Conservation (phyloP, 768 basidiomycete genomes). For the Gymnopilus junonius region DNA sequence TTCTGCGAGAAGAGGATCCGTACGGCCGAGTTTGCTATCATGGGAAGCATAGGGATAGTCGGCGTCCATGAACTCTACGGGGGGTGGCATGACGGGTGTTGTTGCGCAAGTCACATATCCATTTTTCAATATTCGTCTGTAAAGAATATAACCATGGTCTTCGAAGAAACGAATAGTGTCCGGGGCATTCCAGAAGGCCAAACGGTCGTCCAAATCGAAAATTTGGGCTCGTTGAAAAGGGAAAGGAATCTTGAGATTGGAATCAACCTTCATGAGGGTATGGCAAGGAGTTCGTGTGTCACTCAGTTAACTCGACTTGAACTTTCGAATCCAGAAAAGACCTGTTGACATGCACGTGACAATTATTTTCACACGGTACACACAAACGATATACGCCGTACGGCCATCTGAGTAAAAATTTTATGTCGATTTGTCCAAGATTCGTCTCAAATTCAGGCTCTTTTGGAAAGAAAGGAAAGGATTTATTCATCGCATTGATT, state of each 20-base stretch:
- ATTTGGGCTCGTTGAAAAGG: background rate
- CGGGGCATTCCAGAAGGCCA: constrained; percentile 5
- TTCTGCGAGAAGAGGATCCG: background rate
- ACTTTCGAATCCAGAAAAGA: too few relatives aligned
- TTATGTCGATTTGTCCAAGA: too few relatives aligned
- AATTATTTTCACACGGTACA: too few relatives aligned
- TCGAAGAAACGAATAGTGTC: background rate
- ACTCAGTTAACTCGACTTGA: too few relatives aligned
- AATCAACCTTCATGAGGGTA: too few relatives aligned
- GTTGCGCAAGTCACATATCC: background rate
- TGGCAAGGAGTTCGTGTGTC: too few relatives aligned
- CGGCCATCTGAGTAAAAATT: too few relatives aligned
- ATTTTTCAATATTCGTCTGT: background rate
- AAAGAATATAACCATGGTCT: background rate
- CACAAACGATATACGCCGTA: too few relatives aligned
- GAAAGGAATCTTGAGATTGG: background rate
- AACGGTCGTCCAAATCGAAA: background rate
- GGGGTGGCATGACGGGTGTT: background rate
- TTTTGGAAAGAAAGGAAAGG: too few relatives aligned
- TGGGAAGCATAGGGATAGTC: background rate
- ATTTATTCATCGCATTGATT: too few relatives aligned
- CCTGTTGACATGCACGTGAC: too few relatives aligned
- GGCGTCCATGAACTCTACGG: background rate
- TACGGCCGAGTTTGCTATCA: background rate
- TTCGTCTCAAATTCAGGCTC: too few relatives aligned